These are phyloP conservation scores for Inga laurina DNA, from an alignment of 306 rosid genomes.

Conservation along the genomic window DNA sequence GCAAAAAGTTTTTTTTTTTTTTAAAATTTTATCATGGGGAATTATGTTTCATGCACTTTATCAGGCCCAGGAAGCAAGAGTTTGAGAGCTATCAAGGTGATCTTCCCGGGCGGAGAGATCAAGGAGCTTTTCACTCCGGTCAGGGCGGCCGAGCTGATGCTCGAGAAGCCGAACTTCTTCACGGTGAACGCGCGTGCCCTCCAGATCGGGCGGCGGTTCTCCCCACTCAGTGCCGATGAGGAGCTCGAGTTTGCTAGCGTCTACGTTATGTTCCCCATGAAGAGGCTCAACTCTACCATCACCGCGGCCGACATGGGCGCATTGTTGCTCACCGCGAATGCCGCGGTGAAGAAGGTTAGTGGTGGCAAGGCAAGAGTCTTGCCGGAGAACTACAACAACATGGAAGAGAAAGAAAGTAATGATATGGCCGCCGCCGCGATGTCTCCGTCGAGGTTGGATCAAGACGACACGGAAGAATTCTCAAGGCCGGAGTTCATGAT, in stretches of 20 bases:
- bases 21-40: constrained; percentile 48
- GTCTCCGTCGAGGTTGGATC: constrained; percentile 37
- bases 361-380: constrained; percentile 33
- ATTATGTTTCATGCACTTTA: constrained; percentile 71
- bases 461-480: constrained; percentile 66
- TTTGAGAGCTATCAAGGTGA: constrained; percentile 48
- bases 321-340: constrained; percentile 51
- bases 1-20: neutral
- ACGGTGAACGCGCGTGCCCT: constrained; percentile 54
- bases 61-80: constrained; percentile 46
- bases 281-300: constrained; percentile 62
- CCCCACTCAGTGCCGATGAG: constrained; percentile 72
- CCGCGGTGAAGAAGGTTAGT: constrained; percentile 41
- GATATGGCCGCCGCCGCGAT: neutral
- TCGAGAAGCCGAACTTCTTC: constrained; percentile 77
- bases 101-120: constrained; percentile 70
- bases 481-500: constrained; percentile 50
- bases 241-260: constrained; percentile 62
- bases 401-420: constrained; percentile 3
- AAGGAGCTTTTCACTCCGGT: constrained; percentile 31
- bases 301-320: constrained; percentile 65
- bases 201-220: constrained; percentile 54
- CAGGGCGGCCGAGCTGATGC: constrained; percentile 84
- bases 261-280: constrained; percentile 79
- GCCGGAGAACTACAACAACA: constrained; percentile 28